Percentiles rank a stretch among this genome's conserved stretches.
Evolutionary conservation across 305 asterid species (phyloP).

Genomic region (Solanum aculeatissimum): DNA sequence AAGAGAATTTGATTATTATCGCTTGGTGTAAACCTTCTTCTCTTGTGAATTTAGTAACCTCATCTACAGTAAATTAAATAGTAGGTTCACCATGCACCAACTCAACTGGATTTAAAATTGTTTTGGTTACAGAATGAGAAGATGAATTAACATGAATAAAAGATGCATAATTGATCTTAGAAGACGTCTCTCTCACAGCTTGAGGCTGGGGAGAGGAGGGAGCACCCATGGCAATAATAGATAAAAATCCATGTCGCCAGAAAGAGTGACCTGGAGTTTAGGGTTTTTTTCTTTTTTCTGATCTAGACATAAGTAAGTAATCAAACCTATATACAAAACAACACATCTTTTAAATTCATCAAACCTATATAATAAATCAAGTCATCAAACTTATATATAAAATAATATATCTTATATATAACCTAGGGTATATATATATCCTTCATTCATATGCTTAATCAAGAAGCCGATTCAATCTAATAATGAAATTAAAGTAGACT

Average conservation of each 20-base stretch:
- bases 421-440: not conserved
- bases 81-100: not conserved
- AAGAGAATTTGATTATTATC: not conserved
- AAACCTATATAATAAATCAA: not conserved
- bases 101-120: not conserved
- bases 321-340: no score
- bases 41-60: not conserved
- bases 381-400: not conserved
- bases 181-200: not conserved
- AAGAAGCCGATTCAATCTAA: not conserved
- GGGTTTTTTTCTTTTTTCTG: no score
- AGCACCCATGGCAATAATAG: not conserved
- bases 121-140: not conserved
- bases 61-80: not conserved
- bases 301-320: no score
- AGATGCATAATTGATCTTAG: not conserved
- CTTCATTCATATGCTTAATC: not conserved
- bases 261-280: no score
- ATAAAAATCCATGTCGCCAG: not conserved
- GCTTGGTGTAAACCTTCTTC: not conserved
- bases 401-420: not conserved
- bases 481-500: not conserved
- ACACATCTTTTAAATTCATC: no score
- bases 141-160: not conserved
- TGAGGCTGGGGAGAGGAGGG: not conserved